Conservation (phyloP, 192 early-diverging fungal species). For the Gaertneriomyces semiglobifer region DNA sequence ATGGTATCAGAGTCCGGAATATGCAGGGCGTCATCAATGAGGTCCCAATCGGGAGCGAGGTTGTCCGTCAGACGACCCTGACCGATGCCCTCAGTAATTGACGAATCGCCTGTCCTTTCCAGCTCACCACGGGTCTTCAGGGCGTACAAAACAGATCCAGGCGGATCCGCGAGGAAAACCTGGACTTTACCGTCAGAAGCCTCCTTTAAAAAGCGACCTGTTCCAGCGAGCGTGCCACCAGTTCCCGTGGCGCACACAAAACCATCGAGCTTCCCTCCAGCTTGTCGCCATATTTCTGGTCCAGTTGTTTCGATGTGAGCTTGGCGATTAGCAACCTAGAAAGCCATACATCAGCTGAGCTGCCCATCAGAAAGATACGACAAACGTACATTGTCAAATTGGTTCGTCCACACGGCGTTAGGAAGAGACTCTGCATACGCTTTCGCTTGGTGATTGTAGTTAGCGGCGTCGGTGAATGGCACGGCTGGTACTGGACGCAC, state of each 20-base stretch:
- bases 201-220: slow-evolving; percentile 77
- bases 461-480: slow-evolving; percentile 83
- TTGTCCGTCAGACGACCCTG: slow-evolving; percentile 93
- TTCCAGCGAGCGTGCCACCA: slow-evolving; percentile 87
- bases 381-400: slow-evolving; percentile 78
- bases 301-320: slow-evolving; percentile 96
- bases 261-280: slow-evolving; percentile 72
- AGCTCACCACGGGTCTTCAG: slow-evolving; percentile 69
- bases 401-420: slow-evolving; percentile 95
- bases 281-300: slow-evolving; percentile 88
- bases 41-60: slow-evolving; percentile 70
- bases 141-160: slow-evolving; percentile 85
- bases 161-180: slow-evolving; percentile 86
- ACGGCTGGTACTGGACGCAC: slow-evolving; percentile 92
- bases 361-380: not conserved
- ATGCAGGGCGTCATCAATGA: slow-evolving; percentile 79
- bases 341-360: not conserved
- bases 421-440: slow-evolving; percentile 71
- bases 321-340: slow-evolving; percentile 71
- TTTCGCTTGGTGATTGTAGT: slow-evolving; percentile 92
- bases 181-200: slow-evolving; percentile 64
- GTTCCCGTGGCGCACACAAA: slow-evolving; percentile 93
- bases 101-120: slow-evolving; percentile 66
- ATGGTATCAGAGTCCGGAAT: slow-evolving; percentile 80
- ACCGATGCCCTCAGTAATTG: slow-evolving; percentile 94